These are phyloP conservation scores for Mortierella claussenii DNA, from an alignment of 192 early-diverging fungal species.

Conservation along the genomic window DNA sequence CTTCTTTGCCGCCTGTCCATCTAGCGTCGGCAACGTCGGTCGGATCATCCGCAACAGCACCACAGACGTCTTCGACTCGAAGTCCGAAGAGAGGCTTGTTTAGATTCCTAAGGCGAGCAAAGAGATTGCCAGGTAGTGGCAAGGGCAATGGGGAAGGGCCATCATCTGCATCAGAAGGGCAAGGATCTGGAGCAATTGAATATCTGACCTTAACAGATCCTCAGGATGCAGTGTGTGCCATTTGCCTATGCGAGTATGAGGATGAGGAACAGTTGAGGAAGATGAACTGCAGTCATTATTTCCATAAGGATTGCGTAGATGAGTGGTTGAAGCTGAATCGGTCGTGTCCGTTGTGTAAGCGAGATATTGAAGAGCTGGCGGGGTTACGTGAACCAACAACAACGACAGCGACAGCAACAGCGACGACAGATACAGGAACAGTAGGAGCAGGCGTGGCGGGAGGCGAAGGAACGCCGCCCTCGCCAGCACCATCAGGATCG, in stretches of 20 bases:
- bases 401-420: background rate
- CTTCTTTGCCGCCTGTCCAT: background rate
- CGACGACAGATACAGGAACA: background rate
- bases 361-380: slow-evolving; percentile 58
- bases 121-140: slow-evolving; percentile 5
- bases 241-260: slow-evolving; percentile 82
- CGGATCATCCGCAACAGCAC: background rate
- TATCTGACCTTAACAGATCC: slow-evolving; percentile 63
- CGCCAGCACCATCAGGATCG: too few relatives aligned
- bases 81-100: slow-evolving; percentile 13
- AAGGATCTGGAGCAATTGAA: background rate
- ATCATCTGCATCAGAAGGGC: too few relatives aligned
- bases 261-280: slow-evolving; percentile 78
- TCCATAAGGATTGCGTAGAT: slow-evolving; percentile 85
- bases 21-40: background rate
- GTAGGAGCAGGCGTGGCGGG: background rate
- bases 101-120: slow-evolving; percentile 11
- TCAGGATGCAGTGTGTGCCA: slow-evolving; percentile 80
- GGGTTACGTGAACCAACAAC: background rate
- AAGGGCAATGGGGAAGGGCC: background rate
- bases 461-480: too few relatives aligned
- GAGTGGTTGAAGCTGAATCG: slow-evolving; percentile 83
- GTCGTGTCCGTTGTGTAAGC: slow-evolving; percentile 82
- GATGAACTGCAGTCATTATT: slow-evolving; percentile 82
- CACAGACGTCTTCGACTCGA: background rate